phyloP scores from a whole-genome alignment of 2,329 filamentous ascomycete species.

The Pezizomycotina sp. region DNA sequence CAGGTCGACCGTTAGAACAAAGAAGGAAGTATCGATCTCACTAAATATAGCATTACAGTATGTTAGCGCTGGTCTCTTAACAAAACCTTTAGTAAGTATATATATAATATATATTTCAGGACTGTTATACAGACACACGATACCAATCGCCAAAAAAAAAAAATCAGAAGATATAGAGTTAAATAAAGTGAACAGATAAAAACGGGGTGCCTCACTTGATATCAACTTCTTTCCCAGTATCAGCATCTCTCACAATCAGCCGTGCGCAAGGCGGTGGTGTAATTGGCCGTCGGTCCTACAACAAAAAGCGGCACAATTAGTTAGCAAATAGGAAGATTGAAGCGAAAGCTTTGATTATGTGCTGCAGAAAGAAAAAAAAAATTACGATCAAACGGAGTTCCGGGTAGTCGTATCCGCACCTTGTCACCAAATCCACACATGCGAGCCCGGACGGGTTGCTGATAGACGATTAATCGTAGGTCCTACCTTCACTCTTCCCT shows the following conservation, averaged over 20 bases:
- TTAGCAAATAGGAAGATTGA: slow-evolving; percentile 11
- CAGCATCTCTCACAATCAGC: slow-evolving; percentile 58
- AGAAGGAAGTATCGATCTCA: slow-evolving; percentile 52
- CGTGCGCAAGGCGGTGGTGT: slow-evolving; percentile 87
- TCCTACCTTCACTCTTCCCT: slow-evolving; percentile 33
- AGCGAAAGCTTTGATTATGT: slow-evolving; percentile 18
- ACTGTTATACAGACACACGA: too few species aligned
- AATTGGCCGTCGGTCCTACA: slow-evolving; percentile 78
- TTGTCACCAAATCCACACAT: slow-evolving; percentile 99
- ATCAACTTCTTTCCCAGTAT: slow-evolving; percentile 65
- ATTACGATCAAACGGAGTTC: too few species aligned
- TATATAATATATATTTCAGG: slow-evolving; percentile 1
- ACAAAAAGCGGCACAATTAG: slow-evolving; percentile 6
- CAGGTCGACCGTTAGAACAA: slow-evolving; percentile 52
- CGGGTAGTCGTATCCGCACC: slow-evolving; percentile 34
- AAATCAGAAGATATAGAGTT: background rate
- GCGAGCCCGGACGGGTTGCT: slow-evolving; percentile 80
- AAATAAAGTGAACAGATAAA: background rate
- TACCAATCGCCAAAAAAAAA: slow-evolving; percentile 2
- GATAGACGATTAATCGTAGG: slow-evolving; percentile 58
- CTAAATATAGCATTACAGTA: slow-evolving; percentile 30
- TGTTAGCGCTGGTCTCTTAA: slow-evolving; percentile 3
- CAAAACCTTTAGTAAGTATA: too few species aligned
- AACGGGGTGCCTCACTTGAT: slow-evolving; percentile 45
- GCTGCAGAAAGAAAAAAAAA: slow-evolving; percentile 23